Evolutionary conservation across 108 stramenopile genomes (phyloP).

Genomic region (Nitzschia palea): DNA sequence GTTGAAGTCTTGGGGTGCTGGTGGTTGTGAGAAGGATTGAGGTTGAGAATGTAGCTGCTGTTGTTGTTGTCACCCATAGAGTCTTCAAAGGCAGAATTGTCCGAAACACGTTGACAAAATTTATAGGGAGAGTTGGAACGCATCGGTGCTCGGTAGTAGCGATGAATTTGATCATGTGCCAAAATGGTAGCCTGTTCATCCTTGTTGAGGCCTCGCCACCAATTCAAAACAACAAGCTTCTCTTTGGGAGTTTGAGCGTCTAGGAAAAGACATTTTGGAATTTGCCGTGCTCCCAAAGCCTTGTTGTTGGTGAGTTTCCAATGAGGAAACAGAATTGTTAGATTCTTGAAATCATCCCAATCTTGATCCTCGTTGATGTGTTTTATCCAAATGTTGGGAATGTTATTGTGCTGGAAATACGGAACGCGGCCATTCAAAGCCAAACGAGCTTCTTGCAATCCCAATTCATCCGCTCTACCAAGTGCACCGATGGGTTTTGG

Average conservation of each 20-base stretch:
- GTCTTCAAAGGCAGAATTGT: neutral
- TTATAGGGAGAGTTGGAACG: constrained; percentile 18
- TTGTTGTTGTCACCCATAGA: neutral
- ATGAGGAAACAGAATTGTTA: neutral
- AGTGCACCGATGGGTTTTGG: neutral
- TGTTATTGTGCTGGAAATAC: constrained; percentile 6
- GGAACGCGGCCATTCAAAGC: constrained; percentile 4
- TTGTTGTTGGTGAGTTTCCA: neutral
- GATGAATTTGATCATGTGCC: neutral
- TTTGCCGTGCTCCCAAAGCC: constrained; percentile 1
- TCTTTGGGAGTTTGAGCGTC: constrained; percentile 1
- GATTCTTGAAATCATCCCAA: constrained; percentile 6
- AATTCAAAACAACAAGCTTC: constrained; percentile 14
- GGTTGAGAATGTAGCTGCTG: too few species aligned
- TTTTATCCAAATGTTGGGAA: neutral
- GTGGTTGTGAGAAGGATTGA: too few species aligned
- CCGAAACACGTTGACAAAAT: neutral
- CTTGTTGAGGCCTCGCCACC: constrained; percentile 10
- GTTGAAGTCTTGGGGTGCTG: too few species aligned
- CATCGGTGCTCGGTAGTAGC: constrained; percentile 15
- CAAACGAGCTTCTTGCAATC: neutral
- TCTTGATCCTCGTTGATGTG: constrained; percentile 1
- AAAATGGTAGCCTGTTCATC: neutral
- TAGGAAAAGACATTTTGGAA: constrained; percentile 18
- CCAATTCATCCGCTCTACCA: neutral